Evolutionary conservation across 768 basidiomycete genomes (phyloP).

Genomic region (Tulasnella sp.): DNA sequence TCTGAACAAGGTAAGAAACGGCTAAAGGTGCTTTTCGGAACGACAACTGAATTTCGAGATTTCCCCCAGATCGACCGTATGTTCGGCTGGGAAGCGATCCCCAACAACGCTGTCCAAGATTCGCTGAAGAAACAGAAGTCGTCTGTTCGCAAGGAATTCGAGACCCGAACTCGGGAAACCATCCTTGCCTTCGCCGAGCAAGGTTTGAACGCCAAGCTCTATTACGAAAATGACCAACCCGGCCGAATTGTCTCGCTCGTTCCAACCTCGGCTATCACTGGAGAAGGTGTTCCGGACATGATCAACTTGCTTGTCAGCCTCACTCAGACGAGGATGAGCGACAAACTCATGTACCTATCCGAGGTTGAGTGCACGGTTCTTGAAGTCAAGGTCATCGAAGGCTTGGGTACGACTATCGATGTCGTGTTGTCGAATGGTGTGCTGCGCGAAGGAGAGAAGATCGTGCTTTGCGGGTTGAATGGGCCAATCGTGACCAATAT

Average conservation of each 20-base stretch:
- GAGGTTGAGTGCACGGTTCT: constrained; percentile 97
- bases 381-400: constrained; percentile 98
- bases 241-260: constrained; percentile 93
- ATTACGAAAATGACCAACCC: constrained; percentile 97
- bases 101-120: constrained; percentile 89
- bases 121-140: constrained; percentile 77
- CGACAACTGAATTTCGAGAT: constrained; percentile 24
- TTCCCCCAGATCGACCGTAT: constrained; percentile 84
- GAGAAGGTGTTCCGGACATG: constrained; percentile 99
- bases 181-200: constrained; percentile 96
- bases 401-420: constrained; percentile 95
- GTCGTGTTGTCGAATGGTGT: constrained; percentile 94
- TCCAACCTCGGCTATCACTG: constrained; percentile 95
- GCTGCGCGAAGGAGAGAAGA: constrained; percentile 84
- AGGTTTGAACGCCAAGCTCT: constrained; percentile 88
- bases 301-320: constrained; percentile 97
- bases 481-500: constrained; percentile 95
- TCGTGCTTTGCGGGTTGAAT: constrained; percentile 94
- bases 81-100: constrained; percentile 89
- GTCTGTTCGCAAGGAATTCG: constrained; percentile 85
- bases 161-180: constrained; percentile 78
- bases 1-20: constrained; percentile 73
- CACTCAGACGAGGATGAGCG: constrained; percentile 97
- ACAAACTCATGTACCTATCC: constrained; percentile 94
- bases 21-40: neutral